Percentiles rank a stretch among this genome's conserved stretches.
These are phyloP conservation scores for Sphagnum fallax DNA, from an alignment of 228 moss, liverwort and hornwort genomes.

Conservation along the genomic window DNA sequence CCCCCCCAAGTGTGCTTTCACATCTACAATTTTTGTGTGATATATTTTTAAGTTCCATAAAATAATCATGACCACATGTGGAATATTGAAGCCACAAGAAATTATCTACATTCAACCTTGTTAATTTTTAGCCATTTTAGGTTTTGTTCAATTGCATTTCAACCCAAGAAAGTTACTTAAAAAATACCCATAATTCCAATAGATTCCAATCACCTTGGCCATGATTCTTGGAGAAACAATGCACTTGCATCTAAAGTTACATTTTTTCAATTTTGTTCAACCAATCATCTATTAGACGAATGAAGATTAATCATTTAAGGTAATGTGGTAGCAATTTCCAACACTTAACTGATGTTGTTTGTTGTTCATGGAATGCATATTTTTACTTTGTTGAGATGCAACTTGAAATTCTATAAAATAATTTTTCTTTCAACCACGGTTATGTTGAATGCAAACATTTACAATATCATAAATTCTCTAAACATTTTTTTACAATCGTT, in stretches of 20 bases:
- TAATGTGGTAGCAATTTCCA: background rate
- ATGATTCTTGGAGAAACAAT: too few relatives aligned
- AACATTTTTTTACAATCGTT: background rate
- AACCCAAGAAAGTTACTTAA: too few relatives aligned
- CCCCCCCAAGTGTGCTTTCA: too few relatives aligned
- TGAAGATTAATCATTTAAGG: too few relatives aligned
- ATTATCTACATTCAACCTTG: conserved; percentile 96
- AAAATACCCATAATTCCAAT: too few relatives aligned
- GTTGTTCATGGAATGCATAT: background rate
- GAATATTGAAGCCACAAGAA: conserved; percentile 67
- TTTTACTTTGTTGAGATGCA: background rate
- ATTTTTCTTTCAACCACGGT: background rate
- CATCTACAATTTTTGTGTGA: conserved; percentile 4
- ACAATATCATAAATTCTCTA: background rate
- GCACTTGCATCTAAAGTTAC: too few relatives aligned
- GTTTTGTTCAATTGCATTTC: conserved; percentile 15
- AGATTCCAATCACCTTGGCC: too few relatives aligned
- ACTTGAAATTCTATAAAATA: background rate
- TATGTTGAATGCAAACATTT: background rate
- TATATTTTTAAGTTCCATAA: conserved; percentile 75
- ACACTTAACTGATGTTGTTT: background rate
- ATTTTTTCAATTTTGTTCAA: too few relatives aligned
- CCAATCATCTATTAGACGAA: too few relatives aligned
- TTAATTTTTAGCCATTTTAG: conserved; percentile 91
- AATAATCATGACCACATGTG: conserved; percentile 88